These are phyloP conservation scores for Nepenthes alata DNA, from an alignment of 179 eudicot species.

Conservation along the genomic window DNA sequence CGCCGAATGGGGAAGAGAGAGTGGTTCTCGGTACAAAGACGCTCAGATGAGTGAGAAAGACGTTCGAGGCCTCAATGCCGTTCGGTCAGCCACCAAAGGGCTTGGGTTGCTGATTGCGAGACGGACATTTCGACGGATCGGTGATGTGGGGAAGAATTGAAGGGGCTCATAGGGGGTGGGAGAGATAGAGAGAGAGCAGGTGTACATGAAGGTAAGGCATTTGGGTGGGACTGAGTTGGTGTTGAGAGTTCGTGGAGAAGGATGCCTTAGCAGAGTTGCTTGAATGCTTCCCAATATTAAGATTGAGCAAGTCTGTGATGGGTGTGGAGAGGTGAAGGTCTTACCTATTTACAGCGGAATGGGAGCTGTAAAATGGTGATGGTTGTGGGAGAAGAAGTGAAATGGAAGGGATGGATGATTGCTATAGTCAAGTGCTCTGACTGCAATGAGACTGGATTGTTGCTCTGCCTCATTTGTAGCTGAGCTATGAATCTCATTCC, in stretches of 20 bases:
- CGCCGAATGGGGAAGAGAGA: slow-evolving; percentile 52
- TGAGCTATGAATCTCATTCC: slow-evolving; percentile 17
- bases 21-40: slow-evolving; percentile 60
- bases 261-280: slow-evolving; percentile 33
- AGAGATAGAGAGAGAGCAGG: slow-evolving; percentile 18
- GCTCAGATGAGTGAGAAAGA: slow-evolving; percentile 51
- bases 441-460: slow-evolving; percentile 91
- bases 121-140: slow-evolving; percentile 82
- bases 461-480: slow-evolving; percentile 68
- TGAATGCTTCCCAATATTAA: slow-evolving; percentile 35
- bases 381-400: slow-evolving; percentile 12
- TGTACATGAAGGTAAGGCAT: slow-evolving; percentile 60
- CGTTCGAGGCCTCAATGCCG: slow-evolving; percentile 59
- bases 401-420: slow-evolving; percentile 6
- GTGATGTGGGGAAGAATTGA: slow-evolving; percentile 58
- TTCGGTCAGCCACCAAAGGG: slow-evolving; percentile 34
- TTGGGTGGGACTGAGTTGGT: slow-evolving; percentile 64
- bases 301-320: slow-evolving; percentile 44
- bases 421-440: slow-evolving; percentile 48
- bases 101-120: slow-evolving; percentile 39
- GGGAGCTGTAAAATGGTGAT: slow-evolving; percentile 70
- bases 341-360: slow-evolving; percentile 60
- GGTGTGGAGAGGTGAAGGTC: slow-evolving; percentile 64
- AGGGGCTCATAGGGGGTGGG: slow-evolving; percentile 22
- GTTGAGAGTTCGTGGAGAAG: slow-evolving; percentile 49